Evolutionary conservation across 352 stramenopile species (phyloP).

Genomic region (Halophytophthora batemanensis): DNA sequence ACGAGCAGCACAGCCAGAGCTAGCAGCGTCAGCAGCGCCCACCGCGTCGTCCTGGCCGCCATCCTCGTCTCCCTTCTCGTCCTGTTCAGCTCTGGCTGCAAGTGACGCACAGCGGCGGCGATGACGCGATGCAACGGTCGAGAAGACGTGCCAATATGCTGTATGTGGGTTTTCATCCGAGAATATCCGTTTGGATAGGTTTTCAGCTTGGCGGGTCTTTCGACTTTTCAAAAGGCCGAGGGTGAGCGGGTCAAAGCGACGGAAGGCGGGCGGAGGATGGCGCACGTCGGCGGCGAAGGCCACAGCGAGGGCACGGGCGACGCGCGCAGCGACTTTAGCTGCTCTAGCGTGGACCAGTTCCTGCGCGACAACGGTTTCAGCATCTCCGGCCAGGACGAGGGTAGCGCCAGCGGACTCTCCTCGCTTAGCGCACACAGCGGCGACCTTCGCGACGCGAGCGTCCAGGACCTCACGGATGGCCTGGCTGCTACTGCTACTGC

Average conservation of each 20-base stretch:
- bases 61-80: conserved; percentile 4
- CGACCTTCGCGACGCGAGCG: conserved; percentile 34
- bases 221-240: neutral
- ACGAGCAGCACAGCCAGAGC: conserved; percentile 14
- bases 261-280: conserved; percentile 9
- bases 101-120: too few species aligned
- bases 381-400: conserved; percentile 31
- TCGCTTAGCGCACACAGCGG: conserved; percentile 38
- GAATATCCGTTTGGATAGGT: too few species aligned
- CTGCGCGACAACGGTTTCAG: conserved; percentile 74
- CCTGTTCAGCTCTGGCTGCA: neutral
- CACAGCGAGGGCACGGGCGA: conserved; percentile 53
- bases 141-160: too few species aligned
- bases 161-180: too few species aligned
- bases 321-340: conserved; percentile 39
- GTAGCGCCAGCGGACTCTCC: conserved; percentile 24
- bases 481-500: too few species aligned
- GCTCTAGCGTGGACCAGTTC: conserved; percentile 78
- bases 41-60: neutral
- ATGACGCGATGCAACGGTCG: too few species aligned
- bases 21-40: conserved; percentile 8
- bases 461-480: too few species aligned
- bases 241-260: too few species aligned
- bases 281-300: conserved; percentile 29
- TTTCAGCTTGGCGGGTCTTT: too few species aligned